Evolutionary conservation across 257 asterid species (phyloP).

Genomic region (Solanum verrucosum): DNA sequence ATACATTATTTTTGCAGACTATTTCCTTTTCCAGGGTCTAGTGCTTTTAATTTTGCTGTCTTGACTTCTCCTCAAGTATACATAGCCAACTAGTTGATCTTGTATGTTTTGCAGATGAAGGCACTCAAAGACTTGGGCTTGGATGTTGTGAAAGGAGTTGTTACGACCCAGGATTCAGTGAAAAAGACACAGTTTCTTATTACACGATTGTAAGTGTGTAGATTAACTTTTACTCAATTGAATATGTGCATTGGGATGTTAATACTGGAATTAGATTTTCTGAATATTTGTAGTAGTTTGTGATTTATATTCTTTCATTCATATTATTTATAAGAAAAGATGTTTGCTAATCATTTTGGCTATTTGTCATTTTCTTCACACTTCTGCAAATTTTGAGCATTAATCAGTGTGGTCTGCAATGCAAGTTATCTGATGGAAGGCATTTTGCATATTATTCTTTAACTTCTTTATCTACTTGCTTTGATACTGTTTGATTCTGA

Average conservation of each 20-base stretch:
- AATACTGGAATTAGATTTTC: neutral
- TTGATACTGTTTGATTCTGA: neutral
- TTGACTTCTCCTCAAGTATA: neutral
- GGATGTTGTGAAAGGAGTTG: slow-evolving; percentile 91
- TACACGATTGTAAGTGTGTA: slow-evolving; percentile 53
- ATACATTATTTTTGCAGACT: neutral
- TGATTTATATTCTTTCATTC: neutral
- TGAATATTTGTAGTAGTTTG: neutral
- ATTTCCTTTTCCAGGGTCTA: neutral
- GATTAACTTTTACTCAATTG: neutral
- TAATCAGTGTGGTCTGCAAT: neutral
- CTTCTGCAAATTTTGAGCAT: neutral
- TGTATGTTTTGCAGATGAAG: slow-evolving; percentile 61
- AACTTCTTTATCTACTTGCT: neutral
- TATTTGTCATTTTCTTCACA: neutral
- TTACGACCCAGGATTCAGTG: slow-evolving; percentile 69
- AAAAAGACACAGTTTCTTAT: slow-evolving; percentile 66
- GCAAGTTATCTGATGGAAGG: neutral
- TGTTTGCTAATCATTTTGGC: neutral
- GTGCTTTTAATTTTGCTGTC: neutral
- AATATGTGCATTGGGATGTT: neutral
- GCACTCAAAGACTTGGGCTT: slow-evolving; percentile 89
- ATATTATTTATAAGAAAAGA: neutral
- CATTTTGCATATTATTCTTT: neutral
- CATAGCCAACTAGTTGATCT: neutral